Conservation (phyloP, 805 yeast genomes). For the Wickerhamomyces canadensis region DNA sequence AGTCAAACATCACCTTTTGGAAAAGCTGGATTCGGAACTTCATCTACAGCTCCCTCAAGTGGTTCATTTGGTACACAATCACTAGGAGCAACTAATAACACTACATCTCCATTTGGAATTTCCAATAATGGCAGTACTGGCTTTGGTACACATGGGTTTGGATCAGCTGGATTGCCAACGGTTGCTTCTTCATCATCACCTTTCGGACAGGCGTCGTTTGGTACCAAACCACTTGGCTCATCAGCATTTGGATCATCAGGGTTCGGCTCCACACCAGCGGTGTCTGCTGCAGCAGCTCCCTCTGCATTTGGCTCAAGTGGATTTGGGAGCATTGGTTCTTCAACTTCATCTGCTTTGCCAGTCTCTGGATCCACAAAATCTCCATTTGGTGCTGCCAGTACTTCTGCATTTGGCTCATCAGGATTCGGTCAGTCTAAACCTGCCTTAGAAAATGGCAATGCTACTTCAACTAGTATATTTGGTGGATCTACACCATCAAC, state of each 20-base stretch:
- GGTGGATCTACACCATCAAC: slow-evolving; percentile 5
- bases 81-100: slow-evolving; percentile 11
- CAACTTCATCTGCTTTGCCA: slow-evolving; percentile 5
- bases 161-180: too few relatives aligned
- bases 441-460: slow-evolving; percentile 1
- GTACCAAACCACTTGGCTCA: slow-evolving; percentile 17
- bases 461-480: slow-evolving; percentile 1
- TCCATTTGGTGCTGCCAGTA: slow-evolving; percentile 6
- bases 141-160: too few relatives aligned
- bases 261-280: slow-evolving; percentile 3
- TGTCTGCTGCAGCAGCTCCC: neutral
- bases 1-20: slow-evolving; percentile 1
- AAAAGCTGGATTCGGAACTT: slow-evolving; percentile 4
- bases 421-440: slow-evolving; percentile 6
- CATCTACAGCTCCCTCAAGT: slow-evolving; percentile 4
- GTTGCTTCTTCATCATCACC: slow-evolving; percentile 4
- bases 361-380: neutral
- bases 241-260: slow-evolving; percentile 9
- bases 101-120: neutral
- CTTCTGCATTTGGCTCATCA: slow-evolving; percentile 15
- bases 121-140: too few relatives aligned
- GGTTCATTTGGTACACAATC: slow-evolving; percentile 4
- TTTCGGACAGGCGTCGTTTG: slow-evolving; percentile 19
- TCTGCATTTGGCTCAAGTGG: slow-evolving; percentile 4
- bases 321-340: slow-evolving; percentile 1